Evolutionary conservation across 495 filamentous ascomycete species (phyloP), one percentile per base, ranked within the genome.

Genomic region (Margaritispora aquatica): DNA sequence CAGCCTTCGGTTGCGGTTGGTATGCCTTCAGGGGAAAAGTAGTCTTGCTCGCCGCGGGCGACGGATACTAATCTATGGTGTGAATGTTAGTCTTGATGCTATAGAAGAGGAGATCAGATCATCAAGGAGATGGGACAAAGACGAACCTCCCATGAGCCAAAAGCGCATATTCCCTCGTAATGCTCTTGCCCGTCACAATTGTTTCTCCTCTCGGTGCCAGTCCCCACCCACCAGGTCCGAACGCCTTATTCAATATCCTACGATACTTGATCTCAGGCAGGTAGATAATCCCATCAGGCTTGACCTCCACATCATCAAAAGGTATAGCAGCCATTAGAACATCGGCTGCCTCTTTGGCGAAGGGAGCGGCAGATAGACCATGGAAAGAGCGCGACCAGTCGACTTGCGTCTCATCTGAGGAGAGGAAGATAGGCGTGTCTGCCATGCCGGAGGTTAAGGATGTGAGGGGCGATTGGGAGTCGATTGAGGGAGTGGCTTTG

Each of bases 221-320:
- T 1, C 94, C 95, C 94, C 94, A 98, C 1, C 87, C 94, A 2
- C 95, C 95, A 1, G 94, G 94, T 0, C 94, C 94, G 73, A 98
- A 98, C 0, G 94, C 92, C 38, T 75, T 69, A 68, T 97, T 97
- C 63, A 98, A 73, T 58, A 97, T 96, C 38, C 94, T 79, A 22
- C 94, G 79, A 73, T 98, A 98, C 73, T 98, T 98, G 77, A 98
- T 98, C 81, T 98, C 94, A 15, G 94, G 94, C 55, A 98, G 79
- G 69, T 97, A 98, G 50, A 97, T 77, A 65, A 98, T 95, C 26
- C 94, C 94, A 73, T 98, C 94, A 24, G 89, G 88, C 77, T 98
- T 98, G 67, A 97, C 85, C 78, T 98, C 94, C 48, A 98, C 83
- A 71, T 97, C 93, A 19, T 88, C 80, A 5, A 79, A 73, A 34